Conservation (phyloP, 2,329 filamentous ascomycete genomes). For the Immersiporthe knoxdaviesiana region DNA sequence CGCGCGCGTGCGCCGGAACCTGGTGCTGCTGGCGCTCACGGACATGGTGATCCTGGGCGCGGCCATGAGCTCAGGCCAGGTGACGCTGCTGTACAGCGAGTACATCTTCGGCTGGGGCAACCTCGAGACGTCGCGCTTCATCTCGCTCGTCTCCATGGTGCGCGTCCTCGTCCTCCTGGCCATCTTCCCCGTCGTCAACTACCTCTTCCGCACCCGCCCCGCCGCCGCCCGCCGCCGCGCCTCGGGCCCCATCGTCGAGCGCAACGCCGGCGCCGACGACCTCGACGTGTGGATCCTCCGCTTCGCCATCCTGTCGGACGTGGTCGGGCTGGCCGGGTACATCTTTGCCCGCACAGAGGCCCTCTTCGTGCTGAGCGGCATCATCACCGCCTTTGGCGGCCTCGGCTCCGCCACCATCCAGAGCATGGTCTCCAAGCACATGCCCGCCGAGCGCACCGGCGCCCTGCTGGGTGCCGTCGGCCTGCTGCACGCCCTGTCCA, state of each 20-base stretch:
- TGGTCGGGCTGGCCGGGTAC: conserved; percentile 77
- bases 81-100: conserved; percentile 82
- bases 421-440: conserved; percentile 85
- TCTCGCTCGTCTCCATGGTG: conserved; percentile 76
- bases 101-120: conserved; percentile 82
- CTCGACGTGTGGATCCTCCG: conserved; percentile 81
- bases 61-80: conserved; percentile 78
- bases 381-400: conserved; percentile 77
- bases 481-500: conserved; percentile 78
- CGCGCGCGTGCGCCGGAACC: conserved; percentile 71
- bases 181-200: conserved; percentile 76
- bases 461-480: conserved; percentile 88
- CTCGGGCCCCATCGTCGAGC: conserved; percentile 46
- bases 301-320: conserved; percentile 73
- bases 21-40: conserved; percentile 78
- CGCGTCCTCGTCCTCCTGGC: conserved; percentile 77
- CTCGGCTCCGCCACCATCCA: conserved; percentile 85
- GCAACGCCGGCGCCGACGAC: conserved; percentile 70
- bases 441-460: conserved; percentile 79
- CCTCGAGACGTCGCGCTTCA: conserved; percentile 77
- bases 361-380: conserved; percentile 72
- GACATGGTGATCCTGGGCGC: conserved; percentile 84
- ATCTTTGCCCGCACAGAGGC: conserved; percentile 62
- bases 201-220: conserved; percentile 67
- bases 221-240: conserved; percentile 47